These are phyloP conservation scores for Globisporangium polare DNA, from an alignment of 352 stramenopile genomes.

Conservation along the genomic window DNA sequence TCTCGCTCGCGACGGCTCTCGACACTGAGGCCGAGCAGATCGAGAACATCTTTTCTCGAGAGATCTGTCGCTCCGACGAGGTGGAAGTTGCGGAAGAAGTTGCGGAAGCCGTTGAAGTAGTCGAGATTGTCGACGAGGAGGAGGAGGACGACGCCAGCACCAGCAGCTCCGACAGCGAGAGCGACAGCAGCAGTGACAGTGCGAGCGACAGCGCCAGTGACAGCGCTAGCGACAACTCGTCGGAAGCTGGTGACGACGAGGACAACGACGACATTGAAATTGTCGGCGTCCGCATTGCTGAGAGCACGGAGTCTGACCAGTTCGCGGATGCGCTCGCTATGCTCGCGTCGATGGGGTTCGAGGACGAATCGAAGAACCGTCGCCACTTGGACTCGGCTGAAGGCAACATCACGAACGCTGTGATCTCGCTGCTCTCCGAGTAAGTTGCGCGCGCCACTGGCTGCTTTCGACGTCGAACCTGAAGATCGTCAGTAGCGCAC, in stretches of 20 bases:
- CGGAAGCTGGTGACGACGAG: conserved; percentile 1
- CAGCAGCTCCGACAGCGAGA: neutral
- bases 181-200: conserved; percentile 30
- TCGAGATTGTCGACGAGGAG: neutral
- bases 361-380: conserved; percentile 40
- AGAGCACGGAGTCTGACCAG: conserved; percentile 11
- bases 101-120: neutral
- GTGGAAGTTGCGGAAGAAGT: neutral
- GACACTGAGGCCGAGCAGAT: conserved; percentile 9
- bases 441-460: conserved; percentile 15
- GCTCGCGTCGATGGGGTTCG: conserved; percentile 64
- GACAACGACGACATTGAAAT: conserved; percentile 39
- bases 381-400: conserved; percentile 34
- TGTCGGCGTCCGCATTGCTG: conserved; percentile 14
- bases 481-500: neutral
- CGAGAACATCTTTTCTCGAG: neutral
- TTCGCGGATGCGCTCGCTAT: conserved; percentile 38
- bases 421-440: conserved; percentile 50
- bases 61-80: conserved; percentile 1
- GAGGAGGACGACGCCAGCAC: neutral
- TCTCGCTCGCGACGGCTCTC: conserved; percentile 15
- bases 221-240: conserved; percentile 3
- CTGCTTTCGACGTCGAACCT: neutral
- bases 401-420: conserved; percentile 43
- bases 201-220: neutral